phyloP scores from a whole-genome alignment of 2,329 filamentous ascomycete genomes.

The Colletotrichum theobromicola region DNA sequence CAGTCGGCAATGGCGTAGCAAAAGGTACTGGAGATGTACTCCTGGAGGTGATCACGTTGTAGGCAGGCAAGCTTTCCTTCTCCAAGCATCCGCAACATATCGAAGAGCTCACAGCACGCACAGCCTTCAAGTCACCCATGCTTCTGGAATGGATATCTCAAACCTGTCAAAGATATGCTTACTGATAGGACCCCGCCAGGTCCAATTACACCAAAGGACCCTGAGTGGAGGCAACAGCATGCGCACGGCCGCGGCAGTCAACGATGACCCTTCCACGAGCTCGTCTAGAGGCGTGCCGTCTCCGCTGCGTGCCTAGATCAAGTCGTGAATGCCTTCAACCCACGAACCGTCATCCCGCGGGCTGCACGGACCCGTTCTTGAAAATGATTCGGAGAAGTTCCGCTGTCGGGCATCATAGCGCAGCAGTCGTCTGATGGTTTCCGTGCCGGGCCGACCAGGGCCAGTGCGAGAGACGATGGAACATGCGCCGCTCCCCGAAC shows the following conservation, averaged over 20 bases:
- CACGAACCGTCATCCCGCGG: background rate
- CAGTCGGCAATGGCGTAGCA: background rate
- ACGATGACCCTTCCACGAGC: background rate
- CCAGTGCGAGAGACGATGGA: background rate
- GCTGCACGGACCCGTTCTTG: background rate
- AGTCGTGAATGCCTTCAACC: background rate
- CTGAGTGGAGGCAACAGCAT: background rate
- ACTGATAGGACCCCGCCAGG: background rate
- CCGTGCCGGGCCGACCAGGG: background rate
- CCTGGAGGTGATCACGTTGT: no score
- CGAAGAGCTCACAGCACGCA: background rate
- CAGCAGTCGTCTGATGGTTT: conserved; percentile 1
- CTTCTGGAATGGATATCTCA: background rate
- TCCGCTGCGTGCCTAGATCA: background rate
- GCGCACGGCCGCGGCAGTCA: background rate
- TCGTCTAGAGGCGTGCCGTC: background rate
- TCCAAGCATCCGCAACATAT: background rate
- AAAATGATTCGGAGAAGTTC: background rate
- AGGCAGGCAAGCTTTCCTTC: background rate
- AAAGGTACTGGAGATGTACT: background rate
- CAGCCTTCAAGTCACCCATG: background rate
- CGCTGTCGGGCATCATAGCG: background rate
- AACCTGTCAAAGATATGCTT: background rate
- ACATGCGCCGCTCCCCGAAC: background rate
- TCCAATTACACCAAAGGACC: background rate